These are phyloP conservation scores for Paraphoma sp. DNA, from an alignment of 2,329 filamentous ascomycete genomes.

Conservation along the genomic window DNA sequence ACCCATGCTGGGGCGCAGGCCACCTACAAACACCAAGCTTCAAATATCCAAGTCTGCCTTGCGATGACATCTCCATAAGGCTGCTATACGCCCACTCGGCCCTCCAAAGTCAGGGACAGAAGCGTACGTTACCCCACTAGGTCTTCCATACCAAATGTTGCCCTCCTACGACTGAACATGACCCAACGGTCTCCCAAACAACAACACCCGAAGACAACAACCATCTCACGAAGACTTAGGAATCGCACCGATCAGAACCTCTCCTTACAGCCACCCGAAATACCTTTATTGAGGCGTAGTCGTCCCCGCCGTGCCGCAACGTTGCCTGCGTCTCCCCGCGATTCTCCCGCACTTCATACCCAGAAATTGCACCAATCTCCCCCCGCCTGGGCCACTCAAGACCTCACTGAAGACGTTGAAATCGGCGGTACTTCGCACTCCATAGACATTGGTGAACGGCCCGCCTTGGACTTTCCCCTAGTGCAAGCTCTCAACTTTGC, in stretches of 20 bases:
- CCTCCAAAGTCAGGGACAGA: constrained; percentile 32
- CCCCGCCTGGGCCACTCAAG: constrained; percentile 30
- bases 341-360: constrained; percentile 36
- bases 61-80: constrained; percentile 35
- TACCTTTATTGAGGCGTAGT: constrained; percentile 34
- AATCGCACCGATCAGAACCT: constrained; percentile 37
- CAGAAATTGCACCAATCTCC: constrained; percentile 30
- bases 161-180: constrained; percentile 38
- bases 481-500: constrained; percentile 25
- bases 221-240: constrained; percentile 46
- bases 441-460: constrained; percentile 15
- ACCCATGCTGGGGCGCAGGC: constrained; percentile 45
- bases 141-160: constrained; percentile 34
- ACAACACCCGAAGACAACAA: constrained; percentile 34
- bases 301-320: constrained; percentile 43
- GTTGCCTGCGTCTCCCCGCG: constrained; percentile 35
- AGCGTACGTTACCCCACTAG: constrained; percentile 47
- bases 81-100: constrained; percentile 35
- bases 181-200: constrained; percentile 42
- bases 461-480: constrained; percentile 18
- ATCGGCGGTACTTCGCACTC: constrained; percentile 28
- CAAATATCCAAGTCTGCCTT: constrained; percentile 43
- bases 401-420: constrained; percentile 22
- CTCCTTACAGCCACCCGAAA: constrained; percentile 38
- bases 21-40: constrained; percentile 32